Conservation (phyloP, 176 grass and related monocot genomes). For the Poa pratensis region DNA sequence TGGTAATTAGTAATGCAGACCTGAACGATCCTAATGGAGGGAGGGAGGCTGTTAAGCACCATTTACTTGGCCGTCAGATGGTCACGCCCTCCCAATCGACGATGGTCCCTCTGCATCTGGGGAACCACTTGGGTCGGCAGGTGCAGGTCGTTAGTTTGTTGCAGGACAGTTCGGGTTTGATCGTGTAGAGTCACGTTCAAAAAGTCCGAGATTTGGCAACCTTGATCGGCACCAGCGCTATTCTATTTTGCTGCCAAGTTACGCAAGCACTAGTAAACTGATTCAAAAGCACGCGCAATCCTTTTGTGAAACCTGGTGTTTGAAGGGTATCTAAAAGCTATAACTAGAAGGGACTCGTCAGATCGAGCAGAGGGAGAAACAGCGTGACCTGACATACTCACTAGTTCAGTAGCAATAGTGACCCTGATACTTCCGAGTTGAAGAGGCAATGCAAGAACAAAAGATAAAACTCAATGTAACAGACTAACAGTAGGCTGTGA, state of each 20-base stretch:
- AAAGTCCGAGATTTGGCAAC: no score
- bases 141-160: no score
- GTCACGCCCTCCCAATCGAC: conserved; percentile 15
- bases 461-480: background rate
- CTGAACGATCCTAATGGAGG: background rate
- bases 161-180: no score
- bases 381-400: background rate
- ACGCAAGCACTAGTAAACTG: no score
- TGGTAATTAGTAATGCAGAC: background rate
- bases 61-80: conserved; percentile 4
- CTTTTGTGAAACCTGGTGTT: background rate
- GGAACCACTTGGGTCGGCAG: background rate
- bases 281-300: no score
- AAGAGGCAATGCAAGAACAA: background rate
- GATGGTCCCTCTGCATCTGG: conserved; percentile 16
- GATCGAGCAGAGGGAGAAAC: conserved; percentile 16
- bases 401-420: no score
- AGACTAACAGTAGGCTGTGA: background rate
- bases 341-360: no score
- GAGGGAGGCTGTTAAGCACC: background rate
- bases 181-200: no score
- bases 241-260: no score
- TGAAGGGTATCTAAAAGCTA: background rate
- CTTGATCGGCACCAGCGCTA: no score
- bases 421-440: no score